Conservation (phyloP, 345 rosid species). For the Rhizophora apiculata region DNA sequence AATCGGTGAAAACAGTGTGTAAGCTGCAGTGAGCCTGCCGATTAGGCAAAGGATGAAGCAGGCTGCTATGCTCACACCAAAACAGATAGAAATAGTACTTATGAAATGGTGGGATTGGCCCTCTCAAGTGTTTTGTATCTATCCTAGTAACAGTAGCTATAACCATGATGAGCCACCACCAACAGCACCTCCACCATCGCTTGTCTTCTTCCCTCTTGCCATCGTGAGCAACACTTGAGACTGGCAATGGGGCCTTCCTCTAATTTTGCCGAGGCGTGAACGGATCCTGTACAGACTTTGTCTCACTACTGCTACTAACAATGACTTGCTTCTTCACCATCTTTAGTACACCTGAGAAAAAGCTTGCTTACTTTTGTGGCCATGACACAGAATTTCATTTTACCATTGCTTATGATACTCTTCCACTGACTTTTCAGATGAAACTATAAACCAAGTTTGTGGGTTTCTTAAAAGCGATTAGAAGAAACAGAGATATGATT, state of each 20-base stretch:
- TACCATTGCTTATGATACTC: too few relatives aligned
- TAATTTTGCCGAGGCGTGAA: background rate
- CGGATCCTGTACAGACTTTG: background rate
- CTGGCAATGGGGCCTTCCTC: background rate
- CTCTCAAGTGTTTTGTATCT: background rate
- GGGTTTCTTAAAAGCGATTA: too few relatives aligned
- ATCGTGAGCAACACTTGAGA: background rate
- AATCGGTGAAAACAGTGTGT: background rate
- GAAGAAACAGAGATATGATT: too few relatives aligned
- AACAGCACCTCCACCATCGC: conserved; percentile 1
- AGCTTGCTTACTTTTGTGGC: too few relatives aligned
- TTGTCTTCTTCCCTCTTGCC: background rate
- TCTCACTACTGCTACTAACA: background rate
- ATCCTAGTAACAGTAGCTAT: background rate
- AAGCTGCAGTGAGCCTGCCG: background rate
- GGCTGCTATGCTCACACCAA: background rate
- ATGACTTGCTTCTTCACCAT: background rate
- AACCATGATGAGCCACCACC: background rate
- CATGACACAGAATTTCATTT: too few relatives aligned
- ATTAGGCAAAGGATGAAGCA: background rate
- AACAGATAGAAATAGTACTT: background rate
- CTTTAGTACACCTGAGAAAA: background rate
- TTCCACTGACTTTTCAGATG: too few relatives aligned
- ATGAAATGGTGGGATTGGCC: background rate
- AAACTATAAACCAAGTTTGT: too few relatives aligned